These are phyloP conservation scores for Mycogone perniciosa DNA, from an alignment of 2,329 filamentous ascomycete species.

Conservation along the genomic window DNA sequence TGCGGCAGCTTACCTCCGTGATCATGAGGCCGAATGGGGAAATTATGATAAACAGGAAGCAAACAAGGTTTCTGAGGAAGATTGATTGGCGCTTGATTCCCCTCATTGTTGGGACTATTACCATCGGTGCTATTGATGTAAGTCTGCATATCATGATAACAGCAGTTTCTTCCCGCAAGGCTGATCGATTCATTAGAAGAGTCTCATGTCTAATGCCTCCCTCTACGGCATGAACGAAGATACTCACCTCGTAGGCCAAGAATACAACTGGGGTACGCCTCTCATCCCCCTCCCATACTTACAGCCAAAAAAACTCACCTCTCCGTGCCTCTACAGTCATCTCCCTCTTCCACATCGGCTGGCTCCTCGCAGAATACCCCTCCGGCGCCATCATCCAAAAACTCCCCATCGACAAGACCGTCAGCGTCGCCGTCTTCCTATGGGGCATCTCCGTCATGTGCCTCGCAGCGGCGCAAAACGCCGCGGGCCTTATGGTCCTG, in stretches of 20 bases:
- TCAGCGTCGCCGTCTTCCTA: conserved; percentile 24
- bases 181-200: conserved; percentile 23
- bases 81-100: conserved; percentile 11
- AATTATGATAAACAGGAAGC: not conserved
- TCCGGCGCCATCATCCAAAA: conserved; percentile 40
- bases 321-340: conserved; percentile 17
- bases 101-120: conserved; percentile 1
- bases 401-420: conserved; percentile 43
- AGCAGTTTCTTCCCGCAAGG: not conserved
- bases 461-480: conserved; percentile 35
- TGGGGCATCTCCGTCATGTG: conserved; percentile 36
- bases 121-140: not conserved
- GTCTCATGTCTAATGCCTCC: conserved; percentile 46
- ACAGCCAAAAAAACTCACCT: not conserved
- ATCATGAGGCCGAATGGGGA: not conserved
- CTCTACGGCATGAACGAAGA: conserved; percentile 52
- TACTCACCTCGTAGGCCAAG: conserved; percentile 6
- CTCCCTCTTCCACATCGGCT: conserved; percentile 47
- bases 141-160: not conserved
- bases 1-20: not conserved
- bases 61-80: conserved; percentile 3
- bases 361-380: conserved; percentile 38
- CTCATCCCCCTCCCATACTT: not conserved
- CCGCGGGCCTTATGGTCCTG: conserved; percentile 21
- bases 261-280: conserved; percentile 8